Conservation (phyloP, 2,329 filamentous ascomycete species). For the Ophiosphaerella korrae region DNA sequence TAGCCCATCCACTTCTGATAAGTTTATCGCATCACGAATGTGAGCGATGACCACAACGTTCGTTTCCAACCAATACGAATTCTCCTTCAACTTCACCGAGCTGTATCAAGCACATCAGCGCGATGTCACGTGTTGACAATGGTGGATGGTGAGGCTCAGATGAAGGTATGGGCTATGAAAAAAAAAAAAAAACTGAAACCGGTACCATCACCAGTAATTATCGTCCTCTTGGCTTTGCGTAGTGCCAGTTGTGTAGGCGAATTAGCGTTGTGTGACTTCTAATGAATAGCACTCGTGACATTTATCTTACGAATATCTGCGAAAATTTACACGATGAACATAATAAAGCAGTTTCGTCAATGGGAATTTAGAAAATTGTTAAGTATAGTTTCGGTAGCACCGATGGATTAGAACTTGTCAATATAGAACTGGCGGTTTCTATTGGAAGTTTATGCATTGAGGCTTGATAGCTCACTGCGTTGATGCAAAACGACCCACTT, state of each 20-base stretch:
- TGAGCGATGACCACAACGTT: conserved; percentile 1
- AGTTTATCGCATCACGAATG: background rate
- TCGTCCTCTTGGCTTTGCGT: conserved; percentile 18
- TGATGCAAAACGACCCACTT: too few relatives aligned
- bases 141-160: conserved; percentile 49
- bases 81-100: background rate
- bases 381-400: background rate
- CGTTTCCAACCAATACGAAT: background rate
- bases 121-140: conserved; percentile 53
- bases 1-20: conserved; percentile 6
- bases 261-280: conserved; percentile 23
- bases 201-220: conserved; percentile 49
- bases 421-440: too few relatives aligned
- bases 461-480: too few relatives aligned
- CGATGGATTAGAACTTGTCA: too few relatives aligned
- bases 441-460: too few relatives aligned
- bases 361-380: background rate
- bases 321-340: conserved; percentile 1
- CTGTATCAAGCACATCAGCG: conserved; percentile 3
- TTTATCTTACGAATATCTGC: conserved; percentile 1
- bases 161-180: conserved; percentile 51
- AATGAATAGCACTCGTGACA: conserved; percentile 19
- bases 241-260: conserved; percentile 39
- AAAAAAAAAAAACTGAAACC: conserved; percentile 52
- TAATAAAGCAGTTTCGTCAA: background rate